These are phyloP conservation scores for Kwoniella dejecticola DNA, from an alignment of 768 basidiomycete species.

Conservation along the genomic window DNA sequence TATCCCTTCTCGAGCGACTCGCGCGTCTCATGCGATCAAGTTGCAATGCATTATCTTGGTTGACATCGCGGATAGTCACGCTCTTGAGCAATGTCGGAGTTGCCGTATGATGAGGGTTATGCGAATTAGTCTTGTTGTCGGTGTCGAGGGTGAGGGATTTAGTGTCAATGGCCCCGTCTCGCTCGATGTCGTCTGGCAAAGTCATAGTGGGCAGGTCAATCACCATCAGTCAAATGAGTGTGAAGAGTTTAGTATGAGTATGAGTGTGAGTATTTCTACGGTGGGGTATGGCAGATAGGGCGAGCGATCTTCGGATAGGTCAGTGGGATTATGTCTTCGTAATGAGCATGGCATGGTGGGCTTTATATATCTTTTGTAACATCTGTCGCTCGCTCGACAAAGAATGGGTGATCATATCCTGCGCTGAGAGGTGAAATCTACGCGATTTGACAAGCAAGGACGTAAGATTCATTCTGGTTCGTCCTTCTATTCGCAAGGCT, in stretches of 20 bases:
- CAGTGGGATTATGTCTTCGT: too few species aligned
- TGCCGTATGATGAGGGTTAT: not conserved
- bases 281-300: too few species aligned
- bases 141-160: too few species aligned
- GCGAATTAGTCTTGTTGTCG: not conserved
- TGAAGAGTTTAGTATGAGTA: too few species aligned
- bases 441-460: too few species aligned
- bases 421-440: too few species aligned
- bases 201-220: not conserved
- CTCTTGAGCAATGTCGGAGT: constrained; percentile 3
- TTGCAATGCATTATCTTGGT: not conserved
- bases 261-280: too few species aligned
- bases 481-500: not conserved
- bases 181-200: constrained; percentile 14
- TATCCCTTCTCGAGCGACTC: constrained; percentile 27
- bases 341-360: too few species aligned
- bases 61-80: constrained; percentile 37
- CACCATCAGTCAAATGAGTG: not conserved
- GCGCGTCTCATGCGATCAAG: constrained; percentile 18
- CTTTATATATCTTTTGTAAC: too few species aligned
- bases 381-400: too few species aligned
- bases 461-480: not conserved
- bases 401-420: too few species aligned
- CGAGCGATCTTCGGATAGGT: too few species aligned
- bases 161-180: constrained; percentile 3